Base-by-base conservation (phyloP, 177 flowering plant genomes). In the Vitis hybrid region DNA sequence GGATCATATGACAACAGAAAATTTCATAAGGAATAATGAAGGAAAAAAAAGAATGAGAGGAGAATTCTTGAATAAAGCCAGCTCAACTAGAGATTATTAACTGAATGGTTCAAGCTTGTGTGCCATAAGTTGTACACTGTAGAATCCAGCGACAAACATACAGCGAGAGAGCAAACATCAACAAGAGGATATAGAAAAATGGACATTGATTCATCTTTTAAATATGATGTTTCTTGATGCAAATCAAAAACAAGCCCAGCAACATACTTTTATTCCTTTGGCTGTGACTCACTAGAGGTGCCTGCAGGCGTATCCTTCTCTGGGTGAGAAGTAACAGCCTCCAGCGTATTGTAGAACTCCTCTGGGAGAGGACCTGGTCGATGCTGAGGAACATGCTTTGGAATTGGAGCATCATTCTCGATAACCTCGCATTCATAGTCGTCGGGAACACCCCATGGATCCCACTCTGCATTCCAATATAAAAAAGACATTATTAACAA, bases 391-490 rank as follows among this genome's bases (percentile, higher is more conserved):
- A 92, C 84, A 67, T 94, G 98, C 83, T 86, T 90, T 0, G 99
- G 99, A 69, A 91, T 78, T 52, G 98, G 99, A 64, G 92, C 90
- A 83, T 91, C 93, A 75, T 93, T 88, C 79, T 93, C 98, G 63
- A 93, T 84, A 55, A 95, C 86, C 77, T 93, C 97, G 53, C 90
- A 85, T 75, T 90, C 90, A 65, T 87, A 85, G 72, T 83, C 96
- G 5, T 95, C 99, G 12, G 98, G 97, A 67, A 93, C 91, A 78
- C 92, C 97, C 99, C 98, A 95, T 2, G 96, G 93, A 55, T 91
- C 86, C 99, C 99, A 93, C 74, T 95, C 99, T 93, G 94, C 73
- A 83, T 60, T 60, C n/a, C 49, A 69, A 33, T 16, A 68, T n/a
- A 51, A 29, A 10, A 65, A 22, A 55, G 16, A 62, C 48, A 7